Evolutionary conservation across 768 basidiomycete species (phyloP).

Genomic region (Boletus reticulatus): DNA sequence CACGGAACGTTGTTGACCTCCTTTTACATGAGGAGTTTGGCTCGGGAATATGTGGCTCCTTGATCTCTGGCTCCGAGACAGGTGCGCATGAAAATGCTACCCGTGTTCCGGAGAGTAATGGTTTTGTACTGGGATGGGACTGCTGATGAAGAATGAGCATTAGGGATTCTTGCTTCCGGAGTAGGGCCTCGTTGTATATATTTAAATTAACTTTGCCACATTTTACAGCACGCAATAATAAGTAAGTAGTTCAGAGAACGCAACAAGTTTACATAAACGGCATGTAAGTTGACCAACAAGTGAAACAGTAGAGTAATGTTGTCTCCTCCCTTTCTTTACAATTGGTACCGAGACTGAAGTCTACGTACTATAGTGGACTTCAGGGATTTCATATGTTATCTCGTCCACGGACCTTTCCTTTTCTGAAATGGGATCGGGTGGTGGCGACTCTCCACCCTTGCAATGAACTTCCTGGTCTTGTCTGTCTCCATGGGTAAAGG

Average conservation of each 20-base stretch:
- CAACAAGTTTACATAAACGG: background rate
- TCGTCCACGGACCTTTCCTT: conserved; percentile 4
- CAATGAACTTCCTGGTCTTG: conserved; percentile 28
- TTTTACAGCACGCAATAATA: background rate
- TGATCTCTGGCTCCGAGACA: conserved; percentile 28
- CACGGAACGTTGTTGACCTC: conserved; percentile 80
- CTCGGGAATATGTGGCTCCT: conserved; percentile 62
- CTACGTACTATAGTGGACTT: background rate
- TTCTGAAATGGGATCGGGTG: conserved; percentile 15
- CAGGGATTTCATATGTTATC: background rate
- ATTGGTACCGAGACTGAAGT: too few relatives aligned
- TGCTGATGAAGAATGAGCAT: conserved; percentile 40
- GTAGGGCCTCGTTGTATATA: too few relatives aligned
- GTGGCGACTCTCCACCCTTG: conserved; percentile 11
- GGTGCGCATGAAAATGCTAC: conserved; percentile 11
- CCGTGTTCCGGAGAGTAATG: conserved; percentile 22
- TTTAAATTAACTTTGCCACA: too few relatives aligned
- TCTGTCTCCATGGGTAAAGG: conserved; percentile 33
- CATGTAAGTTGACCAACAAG: background rate
- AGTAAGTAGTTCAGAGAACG: background rate
- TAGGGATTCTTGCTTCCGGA: background rate
- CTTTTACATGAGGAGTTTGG: conserved; percentile 72
- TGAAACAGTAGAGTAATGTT: background rate
- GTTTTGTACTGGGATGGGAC: conserved; percentile 74
- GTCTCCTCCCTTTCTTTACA: background rate